Evolutionary conservation across 768 basidiomycete genomes (phyloP), one percentile per base, ranked within the genome.

Genomic region (Phylloporus arenicola): DNA sequence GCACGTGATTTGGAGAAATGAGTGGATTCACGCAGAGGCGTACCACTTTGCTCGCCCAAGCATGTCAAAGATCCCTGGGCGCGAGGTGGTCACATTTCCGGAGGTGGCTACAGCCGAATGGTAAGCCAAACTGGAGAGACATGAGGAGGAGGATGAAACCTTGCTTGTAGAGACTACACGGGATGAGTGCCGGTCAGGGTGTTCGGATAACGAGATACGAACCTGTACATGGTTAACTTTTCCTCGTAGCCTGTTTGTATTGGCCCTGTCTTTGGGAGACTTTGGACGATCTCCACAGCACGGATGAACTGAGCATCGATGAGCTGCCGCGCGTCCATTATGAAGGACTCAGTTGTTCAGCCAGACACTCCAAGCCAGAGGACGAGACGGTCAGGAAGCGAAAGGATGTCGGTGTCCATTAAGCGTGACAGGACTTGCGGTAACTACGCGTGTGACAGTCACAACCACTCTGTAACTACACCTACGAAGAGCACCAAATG

Each of bases 211-310:
- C 10, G 31, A 47, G 25, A 42, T 27, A 64, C 78, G 30, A 53
- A 86, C 86, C 90, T 90, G 65, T 97, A 97, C 82, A 97, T 91
- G 11, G 82, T 80, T 13, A 97, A 72, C 67, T 97, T 97, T 65
- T 95, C 92, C 57, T 96, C 93, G 64, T 97, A 96, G 56, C 82
- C 88, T 0, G 93, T 96, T 67, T 96, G 92, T 61, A 97, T 92
- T 27, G 93, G 92, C 1, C 94, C 92, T 10, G 83, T 90, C 75
- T 95, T 95, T 1, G 94, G 92, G 29, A 96, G 73, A 51, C 88
- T 72, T 65, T 97, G 94, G 4, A 96, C 86, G 48, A 97, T 95
- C 68, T 94, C 86, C 10, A 97, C 93, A 4, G 94, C 92, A 25
- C 93, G 81, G 72, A 92, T 83, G 69, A 97, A 97, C 68, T 94